Evolutionary conservation across 495 filamentous ascomycete genomes (phyloP), one percentile per base, ranked within the genome.

Genomic region (Penicillium tannophilum): DNA sequence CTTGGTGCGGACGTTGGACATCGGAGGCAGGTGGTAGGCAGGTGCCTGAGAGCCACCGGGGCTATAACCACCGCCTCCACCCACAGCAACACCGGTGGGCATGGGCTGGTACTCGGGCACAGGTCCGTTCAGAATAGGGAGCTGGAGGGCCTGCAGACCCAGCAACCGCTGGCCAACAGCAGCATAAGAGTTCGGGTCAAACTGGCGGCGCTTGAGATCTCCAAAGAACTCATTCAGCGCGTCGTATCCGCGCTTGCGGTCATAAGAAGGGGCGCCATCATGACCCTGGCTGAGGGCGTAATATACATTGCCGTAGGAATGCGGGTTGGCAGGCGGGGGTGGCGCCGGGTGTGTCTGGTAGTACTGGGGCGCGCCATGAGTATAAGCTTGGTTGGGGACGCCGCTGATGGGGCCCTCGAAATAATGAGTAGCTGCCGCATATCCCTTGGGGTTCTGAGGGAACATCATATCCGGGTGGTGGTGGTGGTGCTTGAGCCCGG

Each of bases 171-270:
- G 87, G 57, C 89, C 89, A 52, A 97, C 88, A 50, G 94, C 88
- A 42, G 82, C 75, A 67, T 96, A 96, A 10, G 89, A 94, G 39
- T 80, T 83, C 1, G 92, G 88, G 61, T 98, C 92, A 61, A 99
- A 88, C 61, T 89, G 84, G 63, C 90, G 89, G 54, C 92, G 88
- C 78, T 97, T 97, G 58, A 88, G 84, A 68, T 92, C 92, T 52
- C 90, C 88, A 63, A 98, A 96, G 78, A 98, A 95, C 63, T 95
- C 92, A 68, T 96, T 92, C 57, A 98, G 75, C 28, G 90, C 90
- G 56, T 97, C 93, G 55, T 90, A 90, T 17, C 86, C 87, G 47
- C 92, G 90, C 79, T 93, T 96, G 59, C 78, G 80, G 56, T 91
- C 86, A 63, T 86, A 87, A 6, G 79, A 71, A 16, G 79, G 73